Evolutionary conservation across 805 yeast genomes (phyloP), one percentile per base, ranked within the genome.

Genomic region (Yarrowia phangngaensis): DNA sequence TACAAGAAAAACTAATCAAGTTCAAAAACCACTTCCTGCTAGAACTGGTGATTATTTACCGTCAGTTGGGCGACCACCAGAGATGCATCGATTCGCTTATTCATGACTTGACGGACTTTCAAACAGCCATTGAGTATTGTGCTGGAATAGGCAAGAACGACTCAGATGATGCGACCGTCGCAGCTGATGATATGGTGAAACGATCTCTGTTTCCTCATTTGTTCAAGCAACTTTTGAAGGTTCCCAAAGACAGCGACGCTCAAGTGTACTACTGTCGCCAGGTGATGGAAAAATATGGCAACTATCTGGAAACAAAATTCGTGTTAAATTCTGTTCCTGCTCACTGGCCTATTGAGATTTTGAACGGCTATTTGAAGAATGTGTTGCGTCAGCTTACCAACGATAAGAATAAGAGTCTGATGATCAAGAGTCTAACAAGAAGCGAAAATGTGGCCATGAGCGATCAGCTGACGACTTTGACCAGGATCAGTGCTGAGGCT

Each of bases 31-130:
- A 26, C 24, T 50, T 69, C 20, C 35, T 53, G n/a, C 40, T 60
- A 11, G 72, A 69, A 47, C 56, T 64, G 31, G 62, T 63, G 14
- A 54, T 62, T 6, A 49, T 67, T 3, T 64, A 62, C 52, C 57
- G 61, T 17, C 55, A 57, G 7, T 51, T 65, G 6, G 66, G 66
- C 5, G 54, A 59, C 7, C 67, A 65, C 49, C 64, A 59, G 28
- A 58, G 61, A 26, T 56, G 66, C 19, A 40, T 69, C 23, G 60
- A 59, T 14, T 54, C 62, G 16, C 56, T 69, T 32, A 60, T 64
- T 34, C 53, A 51, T n/a, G 52, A 54, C 2, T 51, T 65, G 11
- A 55, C 60, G 2, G 72, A 69, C 38, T 69, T 58, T 49, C 55
- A 58, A 6, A 55, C 64, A 4, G 61, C 69, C 2, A 51, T 67